These are phyloP conservation scores for Suillus tomentosus DNA, from an alignment of 768 basidiomycete genomes.

Conservation along the genomic window DNA sequence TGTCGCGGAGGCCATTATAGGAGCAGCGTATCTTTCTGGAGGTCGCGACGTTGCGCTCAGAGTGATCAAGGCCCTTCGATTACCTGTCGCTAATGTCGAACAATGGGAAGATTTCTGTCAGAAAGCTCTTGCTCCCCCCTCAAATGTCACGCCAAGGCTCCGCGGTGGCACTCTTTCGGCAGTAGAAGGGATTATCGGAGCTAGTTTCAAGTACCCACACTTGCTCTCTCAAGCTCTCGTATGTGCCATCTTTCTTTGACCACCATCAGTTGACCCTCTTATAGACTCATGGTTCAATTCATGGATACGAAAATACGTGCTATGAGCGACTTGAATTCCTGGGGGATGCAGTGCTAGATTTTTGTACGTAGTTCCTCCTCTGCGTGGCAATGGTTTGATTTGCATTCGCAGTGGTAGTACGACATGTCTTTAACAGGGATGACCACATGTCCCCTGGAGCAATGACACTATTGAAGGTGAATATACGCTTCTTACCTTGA, in stretches of 20 bases:
- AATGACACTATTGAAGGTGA: conserved; percentile 78
- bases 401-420: conserved; percentile 63
- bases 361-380: conserved; percentile 49
- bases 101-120: conserved; percentile 71
- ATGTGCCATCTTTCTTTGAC: conserved; percentile 10
- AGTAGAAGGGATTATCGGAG: conserved; percentile 66
- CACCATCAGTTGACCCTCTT: conserved; percentile 15
- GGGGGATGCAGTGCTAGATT: conserved; percentile 85
- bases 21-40: conserved; percentile 76
- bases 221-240: conserved; percentile 77
- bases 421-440: conserved; percentile 66
- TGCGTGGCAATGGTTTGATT: background rate
- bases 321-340: conserved; percentile 84
- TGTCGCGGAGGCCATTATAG: conserved; percentile 83
- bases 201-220: conserved; percentile 60
- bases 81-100: conserved; percentile 64
- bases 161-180: conserved; percentile 50
- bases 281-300: conserved; percentile 70
- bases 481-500: conserved; percentile 2
- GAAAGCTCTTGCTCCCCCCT: conserved; percentile 47
- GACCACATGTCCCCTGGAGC: conserved; percentile 69
- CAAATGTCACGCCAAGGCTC: conserved; percentile 46
- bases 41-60: conserved; percentile 68
- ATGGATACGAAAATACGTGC: conserved; percentile 54
- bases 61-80: conserved; percentile 61